Evolutionary conservation across 345 rosid species (phyloP).

Genomic region (Eutrema japonicum): DNA sequence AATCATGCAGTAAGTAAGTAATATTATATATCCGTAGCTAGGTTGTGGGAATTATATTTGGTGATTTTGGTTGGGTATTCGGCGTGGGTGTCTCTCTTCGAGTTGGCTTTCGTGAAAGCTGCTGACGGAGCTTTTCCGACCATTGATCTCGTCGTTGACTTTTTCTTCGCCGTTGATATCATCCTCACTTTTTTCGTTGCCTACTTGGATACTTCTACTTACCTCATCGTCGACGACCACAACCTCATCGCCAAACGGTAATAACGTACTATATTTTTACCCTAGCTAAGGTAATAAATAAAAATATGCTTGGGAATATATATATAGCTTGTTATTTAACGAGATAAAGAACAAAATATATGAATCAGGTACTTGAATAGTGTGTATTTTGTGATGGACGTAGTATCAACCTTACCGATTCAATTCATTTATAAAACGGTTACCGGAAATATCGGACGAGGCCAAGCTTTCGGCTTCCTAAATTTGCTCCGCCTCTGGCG

Average conservation of each 20-base stretch:
- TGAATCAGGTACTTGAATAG: constrained; percentile 56
- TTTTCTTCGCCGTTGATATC: constrained; percentile 81
- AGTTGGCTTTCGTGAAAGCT: constrained; percentile 70
- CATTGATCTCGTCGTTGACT: constrained; percentile 75
- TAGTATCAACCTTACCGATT: constrained; percentile 85
- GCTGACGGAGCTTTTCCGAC: constrained; percentile 55
- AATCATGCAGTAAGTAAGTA: background rate
- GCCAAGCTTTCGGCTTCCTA: constrained; percentile 64
- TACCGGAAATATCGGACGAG: constrained; percentile 46
- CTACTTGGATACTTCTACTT: constrained; percentile 72
- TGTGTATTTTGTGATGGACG: constrained; percentile 76
- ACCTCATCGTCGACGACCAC: constrained; percentile 83
- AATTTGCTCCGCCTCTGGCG: constrained; percentile 94
- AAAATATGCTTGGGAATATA: too few relatives aligned
- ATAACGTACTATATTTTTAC: too few relatives aligned
- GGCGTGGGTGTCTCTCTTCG: constrained; percentile 91
- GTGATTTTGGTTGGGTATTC: constrained; percentile 78
- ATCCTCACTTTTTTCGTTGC: constrained; percentile 87
- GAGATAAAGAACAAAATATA: too few relatives aligned
- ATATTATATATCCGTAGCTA: constrained; percentile 27
- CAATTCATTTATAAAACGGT: constrained; percentile 54
- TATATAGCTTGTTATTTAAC: too few relatives aligned
- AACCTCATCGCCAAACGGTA: constrained; percentile 70
- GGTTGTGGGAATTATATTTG: constrained; percentile 81
- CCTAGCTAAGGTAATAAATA: too few relatives aligned